phyloP scores from a whole-genome alignment of 2,329 filamentous ascomycete species.

The Blumeria graminis region DNA sequence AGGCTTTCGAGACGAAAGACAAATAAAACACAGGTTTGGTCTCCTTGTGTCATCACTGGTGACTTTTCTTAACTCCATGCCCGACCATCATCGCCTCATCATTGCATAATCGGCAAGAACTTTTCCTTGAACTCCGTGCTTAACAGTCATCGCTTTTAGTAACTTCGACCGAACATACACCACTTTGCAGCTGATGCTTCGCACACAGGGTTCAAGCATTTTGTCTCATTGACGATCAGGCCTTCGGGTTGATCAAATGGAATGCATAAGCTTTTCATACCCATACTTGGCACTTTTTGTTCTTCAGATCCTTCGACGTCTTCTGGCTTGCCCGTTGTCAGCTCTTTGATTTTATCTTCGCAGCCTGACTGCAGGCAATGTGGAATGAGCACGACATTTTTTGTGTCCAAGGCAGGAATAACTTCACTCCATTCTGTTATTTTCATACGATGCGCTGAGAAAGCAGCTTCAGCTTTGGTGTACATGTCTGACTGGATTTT shows the following conservation, averaged over 20 bases:
- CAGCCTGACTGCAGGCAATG: conserved; percentile 64
- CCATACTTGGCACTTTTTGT: conserved; percentile 43
- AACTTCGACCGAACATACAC: conserved; percentile 69
- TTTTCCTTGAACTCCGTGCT: not conserved
- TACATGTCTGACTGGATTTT: conserved; percentile 72
- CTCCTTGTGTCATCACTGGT: too few species aligned
- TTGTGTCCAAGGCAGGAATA: conserved; percentile 65
- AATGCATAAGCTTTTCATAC: conserved; percentile 54
- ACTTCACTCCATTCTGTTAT: conserved; percentile 82
- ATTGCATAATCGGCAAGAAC: not conserved
- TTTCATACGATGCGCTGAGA: conserved; percentile 55
- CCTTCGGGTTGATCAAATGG: conserved; percentile 71
- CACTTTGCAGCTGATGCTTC: conserved; percentile 52
- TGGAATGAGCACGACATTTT: conserved; percentile 82
- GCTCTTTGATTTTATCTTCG: conserved; percentile 85
- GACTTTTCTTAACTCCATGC: too few species aligned
- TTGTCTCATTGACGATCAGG: conserved; percentile 56
- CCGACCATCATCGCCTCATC: not conserved
- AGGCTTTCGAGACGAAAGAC: too few species aligned
- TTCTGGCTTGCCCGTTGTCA: conserved; percentile 54
- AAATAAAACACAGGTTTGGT: too few species aligned
- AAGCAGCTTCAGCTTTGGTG: conserved; percentile 47
- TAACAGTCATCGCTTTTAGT: conserved; percentile 7
- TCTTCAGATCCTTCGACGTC: conserved; percentile 18
- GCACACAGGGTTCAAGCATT: conserved; percentile 83